Evolutionary conservation across 75 land plant species (phyloP), one percentile per base, ranked within the genome.

Genomic region (Chamaecyparis obtusa): DNA sequence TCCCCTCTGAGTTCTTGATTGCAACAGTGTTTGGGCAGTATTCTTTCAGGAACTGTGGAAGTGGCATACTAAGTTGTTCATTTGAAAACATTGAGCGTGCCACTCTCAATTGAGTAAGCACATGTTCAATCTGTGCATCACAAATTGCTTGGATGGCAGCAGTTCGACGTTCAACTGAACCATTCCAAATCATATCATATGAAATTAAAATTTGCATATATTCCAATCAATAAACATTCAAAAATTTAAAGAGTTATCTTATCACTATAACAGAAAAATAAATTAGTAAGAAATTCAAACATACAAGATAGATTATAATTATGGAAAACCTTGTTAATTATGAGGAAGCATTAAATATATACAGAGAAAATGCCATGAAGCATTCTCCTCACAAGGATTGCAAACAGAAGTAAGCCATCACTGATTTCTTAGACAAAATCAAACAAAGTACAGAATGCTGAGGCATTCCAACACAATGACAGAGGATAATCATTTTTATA

Each of bases 71-170:
- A 35, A 88, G 88, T 37, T 93, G 92, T 83, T 94, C 92, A 77
- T 94, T 83, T 60, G 32, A 92, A 27, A 93, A 83, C 85, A 87
- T 89, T 19, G 93, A 93, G 19, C 92, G 91, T 9, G 92, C 89
- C 35, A 93, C 67, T 17, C 90, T 90, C 71, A 95, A n/a, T 64
- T 75, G 49, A 48, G 91, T 92, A 44, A 89, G 69, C 77, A 91
- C 72, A 33, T 85, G 88, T 83, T 92, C 92, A 41, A 89, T 90
- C 82, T 94, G 94, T 55, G 91, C 89, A 82, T 93, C 94, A 55
- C 92, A 60, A 32, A 94, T 90, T 43, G 94, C 95, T 85, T 88
- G 88, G 55, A 93, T 90, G 36, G 96, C 96, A 85, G 90, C 80
- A 84, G 83, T 83, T 83, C 93, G 89, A n/a, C 92, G 87, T 77